phyloP scores from a whole-genome alignment of 129 eudicot species.

The Flaveria ramosissima region DNA sequence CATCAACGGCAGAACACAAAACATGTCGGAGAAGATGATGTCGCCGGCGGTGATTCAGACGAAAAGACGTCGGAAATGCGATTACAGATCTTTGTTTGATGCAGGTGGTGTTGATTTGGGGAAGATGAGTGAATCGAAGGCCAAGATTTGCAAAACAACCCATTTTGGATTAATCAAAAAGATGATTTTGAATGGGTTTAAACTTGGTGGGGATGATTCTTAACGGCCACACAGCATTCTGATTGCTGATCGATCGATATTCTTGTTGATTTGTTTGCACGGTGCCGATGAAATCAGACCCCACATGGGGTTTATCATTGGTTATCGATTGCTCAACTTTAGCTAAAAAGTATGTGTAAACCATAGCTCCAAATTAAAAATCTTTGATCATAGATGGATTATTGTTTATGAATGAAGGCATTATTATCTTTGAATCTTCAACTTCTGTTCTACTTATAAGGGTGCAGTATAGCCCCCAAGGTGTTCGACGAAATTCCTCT shows the following conservation, averaged over 20 bases:
- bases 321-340: slow-evolving; percentile 13
- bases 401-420: not conserved
- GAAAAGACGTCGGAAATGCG: slow-evolving; percentile 4
- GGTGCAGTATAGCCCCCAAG: no score
- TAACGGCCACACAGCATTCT: slow-evolving; percentile 30
- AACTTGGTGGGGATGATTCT: not conserved
- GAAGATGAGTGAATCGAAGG: slow-evolving; percentile 41
- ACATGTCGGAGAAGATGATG: not conserved
- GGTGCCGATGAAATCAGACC: slow-evolving; percentile 27
- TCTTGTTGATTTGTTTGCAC: not conserved
- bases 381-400: no score
- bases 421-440: not conserved
- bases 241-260: not conserved
- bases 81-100: slow-evolving; percentile 9
- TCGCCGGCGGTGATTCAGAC: slow-evolving; percentile 14
- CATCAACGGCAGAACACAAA: slow-evolving; percentile 44
- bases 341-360: slow-evolving; percentile 4
- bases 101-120: not conserved
- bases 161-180: slow-evolving; percentile 32
- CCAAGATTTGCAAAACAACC: slow-evolving; percentile 42
- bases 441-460: no score
- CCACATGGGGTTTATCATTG: slow-evolving; percentile 28
- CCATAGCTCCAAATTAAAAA: not conserved
- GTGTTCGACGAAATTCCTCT: no score
- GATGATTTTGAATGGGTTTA: slow-evolving; percentile 7